Evolutionary conservation across 495 filamentous ascomycete species (phyloP).

Genomic region (Penicillium arizonense): DNA sequence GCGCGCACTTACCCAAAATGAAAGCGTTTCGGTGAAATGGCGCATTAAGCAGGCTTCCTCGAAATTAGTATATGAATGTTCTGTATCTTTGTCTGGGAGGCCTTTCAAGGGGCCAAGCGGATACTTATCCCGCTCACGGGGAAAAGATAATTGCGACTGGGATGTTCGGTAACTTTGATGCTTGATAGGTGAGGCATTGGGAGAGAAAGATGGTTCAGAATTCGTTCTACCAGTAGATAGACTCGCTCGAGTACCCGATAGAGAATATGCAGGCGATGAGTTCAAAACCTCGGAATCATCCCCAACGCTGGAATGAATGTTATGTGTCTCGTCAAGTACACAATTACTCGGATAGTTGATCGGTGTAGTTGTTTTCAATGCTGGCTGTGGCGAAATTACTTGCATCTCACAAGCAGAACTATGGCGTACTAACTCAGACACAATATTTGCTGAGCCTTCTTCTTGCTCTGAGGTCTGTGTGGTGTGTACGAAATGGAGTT

Average conservation of each 20-base stretch:
- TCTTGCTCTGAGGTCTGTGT: neutral
- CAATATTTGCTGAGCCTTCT: neutral
- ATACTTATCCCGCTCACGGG: conserved; percentile 6
- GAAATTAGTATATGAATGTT: conserved; percentile 4
- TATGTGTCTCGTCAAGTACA: neutral
- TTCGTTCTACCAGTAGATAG: neutral
- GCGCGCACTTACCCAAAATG: conserved; percentile 18
- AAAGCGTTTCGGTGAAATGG: conserved; percentile 25
- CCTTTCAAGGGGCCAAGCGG: conserved; percentile 11
- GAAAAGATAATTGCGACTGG: neutral
- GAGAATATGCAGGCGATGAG: neutral
- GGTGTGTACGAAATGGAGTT: neutral
- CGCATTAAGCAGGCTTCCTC: conserved; percentile 29
- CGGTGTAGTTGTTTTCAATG: neutral
- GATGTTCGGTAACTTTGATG: neutral
- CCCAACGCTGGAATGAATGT: neutral
- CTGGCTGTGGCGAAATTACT: neutral
- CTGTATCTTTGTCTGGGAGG: neutral
- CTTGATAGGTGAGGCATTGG: neutral
- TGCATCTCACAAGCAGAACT: neutral
- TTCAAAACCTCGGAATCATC: neutral
- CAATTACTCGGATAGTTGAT: neutral
- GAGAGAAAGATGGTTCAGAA: neutral
- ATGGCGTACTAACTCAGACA: neutral
- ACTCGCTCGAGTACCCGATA: neutral